Base-by-base conservation (phyloP, 2,329 filamentous ascomycete genomes). In the Fusarium graminum region DNA sequence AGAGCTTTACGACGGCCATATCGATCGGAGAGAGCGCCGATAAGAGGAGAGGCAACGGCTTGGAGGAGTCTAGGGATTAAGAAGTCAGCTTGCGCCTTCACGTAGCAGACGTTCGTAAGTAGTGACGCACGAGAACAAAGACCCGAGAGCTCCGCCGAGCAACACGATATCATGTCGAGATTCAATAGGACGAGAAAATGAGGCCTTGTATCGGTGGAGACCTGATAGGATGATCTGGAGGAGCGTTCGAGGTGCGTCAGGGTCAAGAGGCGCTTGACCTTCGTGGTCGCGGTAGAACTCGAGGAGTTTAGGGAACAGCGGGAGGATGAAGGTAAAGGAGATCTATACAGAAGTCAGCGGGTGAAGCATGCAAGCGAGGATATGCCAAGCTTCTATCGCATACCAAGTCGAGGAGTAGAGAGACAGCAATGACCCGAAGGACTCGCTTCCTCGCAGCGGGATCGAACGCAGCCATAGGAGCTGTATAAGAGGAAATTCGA, bases 281-380 rank as follows among this genome's bases (percentile, higher is more conserved):
- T 97, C 94, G 79, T 89, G 88, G 75, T 92, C 90, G 80, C 93
- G 92, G 82, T 98, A 99, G 86, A 97, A 98, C 73, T 96, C 91
- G 79, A 98, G 90, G 42, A 99, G 90, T 59, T 93, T 94, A 9
- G 94, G 95, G 77, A 98, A 99, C 34, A 99, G 88, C 0, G 95
- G 95, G 10, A 99, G 90, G 76, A 98, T 98, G 77, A 99, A 97
- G 29, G 95, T 99, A 78, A 99, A 99, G 55, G 94, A 97, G 74
- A 98, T 92, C 94, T 97, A 46, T 19, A n/a, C 7, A 5, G 14
- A 34, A 8, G 60, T 71, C 29, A 67, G 63, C 16, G 26, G 16
- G 17, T 29, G 34, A 39, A 11, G 8, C 17, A 17, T 38, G 25
- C 6, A 14, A 46, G n/a, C 34, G 34, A 17, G 8, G 10, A 17